Percentiles rank a stretch among this genome's conserved stretches.
Conservation (phyloP, 345 rosid genomes). For the Trapa bicornis region DNA sequence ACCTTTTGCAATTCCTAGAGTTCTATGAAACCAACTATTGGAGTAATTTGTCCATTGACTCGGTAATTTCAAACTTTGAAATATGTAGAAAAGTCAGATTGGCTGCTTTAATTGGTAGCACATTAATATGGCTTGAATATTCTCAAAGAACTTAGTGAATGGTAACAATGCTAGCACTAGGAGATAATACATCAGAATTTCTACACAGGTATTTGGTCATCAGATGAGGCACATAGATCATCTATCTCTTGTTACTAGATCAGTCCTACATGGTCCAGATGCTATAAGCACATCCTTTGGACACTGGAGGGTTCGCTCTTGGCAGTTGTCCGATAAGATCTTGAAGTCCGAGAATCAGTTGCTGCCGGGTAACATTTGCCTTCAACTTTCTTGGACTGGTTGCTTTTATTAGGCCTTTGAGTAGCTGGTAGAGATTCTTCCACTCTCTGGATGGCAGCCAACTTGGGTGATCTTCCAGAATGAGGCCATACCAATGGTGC, state of each 20-base stretch:
- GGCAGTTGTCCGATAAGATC: conserved; percentile 7
- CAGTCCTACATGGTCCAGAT: background rate
- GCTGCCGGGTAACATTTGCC: conserved; percentile 19
- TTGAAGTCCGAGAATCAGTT: conserved; percentile 14
- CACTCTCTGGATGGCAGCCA: conserved; percentile 6
- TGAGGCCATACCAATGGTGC: conserved; percentile 13
- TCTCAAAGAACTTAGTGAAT: background rate
- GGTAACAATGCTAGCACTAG: background rate
- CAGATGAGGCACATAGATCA: background rate
- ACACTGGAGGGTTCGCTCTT: conserved; percentile 37
- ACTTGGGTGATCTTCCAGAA: conserved; percentile 12
- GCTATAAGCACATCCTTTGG: conserved; percentile 7
- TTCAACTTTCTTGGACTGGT: conserved; percentile 10
- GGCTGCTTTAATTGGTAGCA: too few species aligned
- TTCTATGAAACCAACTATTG: too few species aligned
- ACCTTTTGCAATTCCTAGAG: too few species aligned
- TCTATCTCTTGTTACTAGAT: background rate
- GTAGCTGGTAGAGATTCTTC: background rate
- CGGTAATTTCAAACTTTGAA: too few species aligned
- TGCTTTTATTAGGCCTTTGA: conserved; percentile 11
- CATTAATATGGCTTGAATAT: background rate
- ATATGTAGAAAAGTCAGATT: too few species aligned
- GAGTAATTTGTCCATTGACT: background rate
- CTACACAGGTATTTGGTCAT: background rate
- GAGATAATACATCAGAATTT: background rate